Base-by-base conservation (phyloP, 768 basidiomycete species). In the Mycena maculata region DNA sequence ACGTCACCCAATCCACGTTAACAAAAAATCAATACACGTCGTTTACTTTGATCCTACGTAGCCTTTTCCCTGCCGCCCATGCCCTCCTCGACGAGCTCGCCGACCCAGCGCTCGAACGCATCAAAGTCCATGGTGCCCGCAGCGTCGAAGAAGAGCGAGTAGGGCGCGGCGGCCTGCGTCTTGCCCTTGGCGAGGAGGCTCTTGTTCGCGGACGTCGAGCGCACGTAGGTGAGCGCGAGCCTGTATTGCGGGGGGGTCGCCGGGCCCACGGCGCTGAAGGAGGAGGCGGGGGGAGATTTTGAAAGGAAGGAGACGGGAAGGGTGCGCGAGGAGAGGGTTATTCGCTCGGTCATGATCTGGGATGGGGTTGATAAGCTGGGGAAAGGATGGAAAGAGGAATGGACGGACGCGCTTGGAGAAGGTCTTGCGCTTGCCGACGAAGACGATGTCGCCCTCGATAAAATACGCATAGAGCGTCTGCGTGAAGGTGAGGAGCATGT, bases 311-410 rank as follows among this genome's bases (percentile, higher is more conserved):
- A 81, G 27, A 85, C 83, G 33, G 93, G 90, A 18, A 82, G 71
- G 4, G 93, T 92, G 31, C 83, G 84, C 5, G 95, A 92, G 23
- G 88, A 85, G 61, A 96, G 85, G 30, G 90, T 92, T 79, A 98
- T 87, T 69, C 91, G 89, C 76, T 98, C 96, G 3, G 94, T 95
- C 50, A 96, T 90, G 75, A 98, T 97, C 92, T 96, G 31, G 18
- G 77, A 9, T 13, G 33, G 13, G 27, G 22, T 42, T 18, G 58
- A 22, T 63, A 25, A 58, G 49, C 38, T 47, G 80, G 79, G 16
- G 86, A 85, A 33, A 59, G 28, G 44, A 68, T 22, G 39, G 49
- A 42, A 55, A 13, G 39, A 16, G 33, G 55, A 16, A 27, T 13
- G 23, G 39, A 54, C 90, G 65, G 70, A 94, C 93, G 64, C 94